Evolutionary conservation across 306 rosid genomes (phyloP).

Genomic region (Myrica gale): DNA sequence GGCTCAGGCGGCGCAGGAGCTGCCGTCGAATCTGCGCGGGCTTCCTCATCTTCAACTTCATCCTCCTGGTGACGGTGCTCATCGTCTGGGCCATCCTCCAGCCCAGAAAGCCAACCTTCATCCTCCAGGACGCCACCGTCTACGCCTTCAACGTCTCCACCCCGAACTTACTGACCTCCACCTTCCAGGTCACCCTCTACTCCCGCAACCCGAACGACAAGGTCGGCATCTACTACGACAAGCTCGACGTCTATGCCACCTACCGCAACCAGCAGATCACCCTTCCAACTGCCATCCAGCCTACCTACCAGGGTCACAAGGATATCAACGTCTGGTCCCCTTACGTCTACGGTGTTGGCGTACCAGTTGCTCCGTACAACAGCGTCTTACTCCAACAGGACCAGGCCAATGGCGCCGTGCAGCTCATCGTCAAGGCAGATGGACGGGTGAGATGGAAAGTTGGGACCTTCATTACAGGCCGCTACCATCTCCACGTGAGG

Average conservation of each 20-base stretch:
- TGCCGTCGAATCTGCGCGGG: constrained; percentile 31
- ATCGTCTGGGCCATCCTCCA: constrained; percentile 70
- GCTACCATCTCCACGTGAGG: constrained; percentile 59
- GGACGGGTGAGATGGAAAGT: constrained; percentile 89
- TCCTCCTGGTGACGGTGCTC: constrained; percentile 55
- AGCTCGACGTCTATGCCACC: constrained; percentile 55
- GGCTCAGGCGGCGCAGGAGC: not conserved
- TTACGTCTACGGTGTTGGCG: constrained; percentile 57
- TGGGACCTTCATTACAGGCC: constrained; percentile 59
- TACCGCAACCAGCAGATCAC: constrained; percentile 79
- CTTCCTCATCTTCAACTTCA: constrained; percentile 47
- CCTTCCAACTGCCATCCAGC: constrained; percentile 60
- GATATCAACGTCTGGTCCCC: constrained; percentile 87
- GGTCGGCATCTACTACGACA: constrained; percentile 88
- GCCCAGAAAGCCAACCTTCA: constrained; percentile 73
- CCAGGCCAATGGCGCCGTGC: constrained; percentile 45
- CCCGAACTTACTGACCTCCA: constrained; percentile 67
- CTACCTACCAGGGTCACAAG: constrained; percentile 80
- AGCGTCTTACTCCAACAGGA: constrained; percentile 41
- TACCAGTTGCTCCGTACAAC: constrained; percentile 80
- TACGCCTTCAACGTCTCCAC: constrained; percentile 75
- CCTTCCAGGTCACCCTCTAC: constrained; percentile 64
- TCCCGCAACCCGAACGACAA: constrained; percentile 80
- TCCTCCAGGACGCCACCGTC: constrained; percentile 82
- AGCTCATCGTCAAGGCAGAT: constrained; percentile 44